phyloP scores from a whole-genome alignment of 345 rosid species.

The Euclidium syriacum region DNA sequence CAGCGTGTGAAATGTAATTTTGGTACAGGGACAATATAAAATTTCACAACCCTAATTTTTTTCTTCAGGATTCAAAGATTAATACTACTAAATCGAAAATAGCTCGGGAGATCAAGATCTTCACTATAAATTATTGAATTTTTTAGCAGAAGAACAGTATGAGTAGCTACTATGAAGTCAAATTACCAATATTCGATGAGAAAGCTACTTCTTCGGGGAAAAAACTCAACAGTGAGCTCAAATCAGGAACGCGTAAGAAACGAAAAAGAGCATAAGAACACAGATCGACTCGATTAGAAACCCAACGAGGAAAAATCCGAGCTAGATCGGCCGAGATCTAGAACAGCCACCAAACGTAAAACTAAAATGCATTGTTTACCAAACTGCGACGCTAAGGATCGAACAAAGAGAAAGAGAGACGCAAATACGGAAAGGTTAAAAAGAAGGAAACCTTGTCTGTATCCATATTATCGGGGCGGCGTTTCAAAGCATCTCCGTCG shows the following conservation, averaged over 20 bases:
- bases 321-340: constrained; percentile 34
- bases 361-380: constrained; percentile 2
- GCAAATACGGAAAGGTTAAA: neutral
- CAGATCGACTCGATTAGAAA: constrained; percentile 26
- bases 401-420: neutral
- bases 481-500: constrained; percentile 36
- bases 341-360: constrained; percentile 1
- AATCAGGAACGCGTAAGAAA: neutral
- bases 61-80: neutral
- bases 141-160: neutral
- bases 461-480: constrained; percentile 39
- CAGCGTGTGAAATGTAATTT: neutral
- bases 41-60: neutral
- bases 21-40: neutral
- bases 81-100: neutral
- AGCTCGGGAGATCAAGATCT: neutral
- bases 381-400: constrained; percentile 13
- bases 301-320: neutral
- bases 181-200: neutral
- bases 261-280: neutral
- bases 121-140: neutral
- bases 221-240: neutral
- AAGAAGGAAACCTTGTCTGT: constrained; percentile 41
- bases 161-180: constrained; percentile 14
- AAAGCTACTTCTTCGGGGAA: neutral